These are phyloP conservation scores for Dictyostelium brefeldianum DNA, from an alignment of 78 protist genomes.

Conservation along the genomic window DNA sequence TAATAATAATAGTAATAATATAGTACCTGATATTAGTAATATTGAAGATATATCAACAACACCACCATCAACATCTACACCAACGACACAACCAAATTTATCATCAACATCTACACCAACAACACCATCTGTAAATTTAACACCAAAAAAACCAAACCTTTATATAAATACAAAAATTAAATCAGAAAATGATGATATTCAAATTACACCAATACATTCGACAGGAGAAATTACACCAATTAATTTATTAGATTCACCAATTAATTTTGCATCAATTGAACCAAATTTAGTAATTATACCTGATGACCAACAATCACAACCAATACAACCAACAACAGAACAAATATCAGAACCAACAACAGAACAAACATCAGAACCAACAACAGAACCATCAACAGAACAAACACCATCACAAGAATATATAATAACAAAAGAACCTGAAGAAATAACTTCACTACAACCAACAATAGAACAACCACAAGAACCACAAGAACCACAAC, in stretches of 20 bases:
- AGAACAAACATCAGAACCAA: background rate
- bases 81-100: background rate
- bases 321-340: background rate
- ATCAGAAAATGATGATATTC: background rate
- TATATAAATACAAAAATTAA: slow-evolving; percentile 32
- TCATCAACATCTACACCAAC: background rate
- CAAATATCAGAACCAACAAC: background rate
- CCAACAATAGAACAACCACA: background rate
- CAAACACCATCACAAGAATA: background rate
- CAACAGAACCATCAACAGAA: no score
- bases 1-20: background rate
- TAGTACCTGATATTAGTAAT: background rate
- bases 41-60: background rate
- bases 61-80: background rate
- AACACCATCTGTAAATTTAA: background rate
- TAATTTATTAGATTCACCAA: background rate
- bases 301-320: background rate
- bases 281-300: background rate
- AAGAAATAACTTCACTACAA: background rate
- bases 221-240: background rate
- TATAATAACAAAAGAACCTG: background rate
- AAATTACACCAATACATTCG: background rate
- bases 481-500: background rate
- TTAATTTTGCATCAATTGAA: background rate
- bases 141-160: slow-evolving; percentile 56